These are phyloP conservation scores for Melaleuca alternifolia DNA, from an alignment of 345 rosid species.

Conservation along the genomic window DNA sequence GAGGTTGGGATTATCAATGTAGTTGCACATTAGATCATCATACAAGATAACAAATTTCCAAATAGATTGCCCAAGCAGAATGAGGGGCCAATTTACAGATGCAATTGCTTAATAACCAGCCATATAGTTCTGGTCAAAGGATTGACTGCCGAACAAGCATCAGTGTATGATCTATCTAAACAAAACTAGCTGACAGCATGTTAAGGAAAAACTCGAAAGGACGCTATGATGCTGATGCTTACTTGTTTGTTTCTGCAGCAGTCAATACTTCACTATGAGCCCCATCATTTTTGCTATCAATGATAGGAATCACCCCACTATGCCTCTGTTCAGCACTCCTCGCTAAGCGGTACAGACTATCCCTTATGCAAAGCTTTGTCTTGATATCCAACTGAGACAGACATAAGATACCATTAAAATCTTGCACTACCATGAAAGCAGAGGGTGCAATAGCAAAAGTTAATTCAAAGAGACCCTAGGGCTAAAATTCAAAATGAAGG, in stretches of 20 bases:
- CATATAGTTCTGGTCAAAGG: background rate
- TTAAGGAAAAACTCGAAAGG: background rate
- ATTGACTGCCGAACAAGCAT: background rate
- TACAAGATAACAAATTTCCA: background rate
- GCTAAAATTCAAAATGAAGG: background rate
- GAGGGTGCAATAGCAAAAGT: background rate
- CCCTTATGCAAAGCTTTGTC: constrained; percentile 89
- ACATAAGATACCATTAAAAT: background rate
- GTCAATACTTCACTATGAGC: constrained; percentile 18
- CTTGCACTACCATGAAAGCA: background rate
- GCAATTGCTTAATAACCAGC: background rate
- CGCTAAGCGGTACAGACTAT: constrained; percentile 86
- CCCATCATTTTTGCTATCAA: constrained; percentile 26
- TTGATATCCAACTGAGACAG: constrained; percentile 66
- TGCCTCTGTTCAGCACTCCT: constrained; percentile 87
- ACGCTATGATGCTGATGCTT: constrained; percentile 4
- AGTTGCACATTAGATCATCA: background rate
- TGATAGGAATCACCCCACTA: constrained; percentile 25
- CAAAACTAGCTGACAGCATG: background rate
- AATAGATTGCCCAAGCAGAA: background rate
- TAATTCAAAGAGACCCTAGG: background rate
- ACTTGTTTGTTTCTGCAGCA: constrained; percentile 61
- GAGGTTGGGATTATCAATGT: background rate
- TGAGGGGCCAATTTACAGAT: background rate
- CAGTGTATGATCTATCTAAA: background rate